Conservation (phyloP, 768 basidiomycete genomes). For the Trichaptum fuscoviolaceum region DNA sequence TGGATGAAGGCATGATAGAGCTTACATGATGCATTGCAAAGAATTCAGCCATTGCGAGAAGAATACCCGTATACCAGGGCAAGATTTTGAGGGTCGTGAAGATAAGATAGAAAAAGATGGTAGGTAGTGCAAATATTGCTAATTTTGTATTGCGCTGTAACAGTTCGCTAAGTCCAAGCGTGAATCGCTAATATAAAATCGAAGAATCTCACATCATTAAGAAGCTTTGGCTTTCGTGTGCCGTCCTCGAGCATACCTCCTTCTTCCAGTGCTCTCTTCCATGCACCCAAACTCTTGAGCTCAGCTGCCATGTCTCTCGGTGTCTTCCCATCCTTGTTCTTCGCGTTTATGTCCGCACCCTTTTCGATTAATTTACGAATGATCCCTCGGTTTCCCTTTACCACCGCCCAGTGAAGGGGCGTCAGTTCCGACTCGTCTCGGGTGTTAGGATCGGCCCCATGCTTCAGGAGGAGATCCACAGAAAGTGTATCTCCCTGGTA, state of each 20-base stretch:
- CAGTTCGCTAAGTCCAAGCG: constrained; percentile 4
- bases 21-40: constrained; percentile 92
- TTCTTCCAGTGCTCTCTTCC: constrained; percentile 84
- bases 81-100: constrained; percentile 79
- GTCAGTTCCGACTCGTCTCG: constrained; percentile 80
- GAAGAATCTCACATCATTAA: constrained; percentile 60
- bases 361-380: constrained; percentile 83
- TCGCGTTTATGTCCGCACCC: constrained; percentile 75
- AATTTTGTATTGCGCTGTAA: constrained; percentile 74
- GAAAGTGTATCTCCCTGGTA: constrained; percentile 98
- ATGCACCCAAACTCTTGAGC: constrained; percentile 85
- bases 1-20: constrained; percentile 10
- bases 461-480: constrained; percentile 83
- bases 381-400: constrained; percentile 85
- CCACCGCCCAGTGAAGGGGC: constrained; percentile 96
- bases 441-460: constrained; percentile 75
- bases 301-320: constrained; percentile 93
- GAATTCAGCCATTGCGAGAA: constrained; percentile 81
- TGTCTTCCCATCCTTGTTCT: constrained; percentile 81
- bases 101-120: constrained; percentile 73
- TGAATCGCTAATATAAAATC: constrained; percentile 6
- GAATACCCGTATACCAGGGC: constrained; percentile 85
- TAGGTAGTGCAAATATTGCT: constrained; percentile 73
- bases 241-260: constrained; percentile 80
- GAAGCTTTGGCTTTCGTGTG: constrained; percentile 52